Conservation (phyloP, 768 basidiomycete genomes). For the Galerina marginata region DNA sequence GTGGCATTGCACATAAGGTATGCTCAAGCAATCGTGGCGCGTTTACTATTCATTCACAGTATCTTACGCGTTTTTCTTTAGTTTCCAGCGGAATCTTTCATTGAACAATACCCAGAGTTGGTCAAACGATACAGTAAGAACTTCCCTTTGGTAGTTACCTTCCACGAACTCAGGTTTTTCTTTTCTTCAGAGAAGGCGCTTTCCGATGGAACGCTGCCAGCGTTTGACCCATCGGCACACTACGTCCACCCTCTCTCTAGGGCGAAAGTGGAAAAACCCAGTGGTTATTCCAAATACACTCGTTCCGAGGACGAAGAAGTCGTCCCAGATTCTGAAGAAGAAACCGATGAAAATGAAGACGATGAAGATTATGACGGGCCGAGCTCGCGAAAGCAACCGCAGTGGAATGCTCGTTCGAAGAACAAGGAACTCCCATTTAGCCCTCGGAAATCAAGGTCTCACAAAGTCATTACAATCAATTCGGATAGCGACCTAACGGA, state of each 20-base stretch:
- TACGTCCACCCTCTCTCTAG: constrained; percentile 68
- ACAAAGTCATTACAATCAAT: constrained; percentile 36
- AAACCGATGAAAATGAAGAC: constrained; percentile 26
- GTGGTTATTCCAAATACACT: not conserved
- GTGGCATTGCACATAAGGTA: constrained; percentile 67
- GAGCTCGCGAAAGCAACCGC: constrained; percentile 16
- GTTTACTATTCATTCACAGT: not conserved
- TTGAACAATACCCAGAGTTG: constrained; percentile 44
- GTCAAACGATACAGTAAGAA: constrained; percentile 62
- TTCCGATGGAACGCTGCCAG: constrained; percentile 43
- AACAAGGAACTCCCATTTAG: constrained; percentile 61
- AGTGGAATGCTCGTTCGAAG: constrained; percentile 16
- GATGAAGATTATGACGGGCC: constrained; percentile 15
- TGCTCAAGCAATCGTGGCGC: not conserved
- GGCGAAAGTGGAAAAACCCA: constrained; percentile 36
- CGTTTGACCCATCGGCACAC: constrained; percentile 65
- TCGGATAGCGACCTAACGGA: constrained; percentile 40
- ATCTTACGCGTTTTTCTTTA: constrained; percentile 28
- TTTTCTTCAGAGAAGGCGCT: constrained; percentile 51
- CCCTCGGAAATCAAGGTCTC: constrained; percentile 62
- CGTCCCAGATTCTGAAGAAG: constrained; percentile 31
- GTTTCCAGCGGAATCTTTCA: constrained; percentile 49
- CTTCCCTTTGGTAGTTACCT: not conserved
- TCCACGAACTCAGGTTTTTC: constrained; percentile 8
- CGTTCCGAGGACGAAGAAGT: constrained; percentile 23